Evolutionary conservation across 352 stramenopile genomes (phyloP).

Genomic region (Lagenidium giganteum): DNA sequence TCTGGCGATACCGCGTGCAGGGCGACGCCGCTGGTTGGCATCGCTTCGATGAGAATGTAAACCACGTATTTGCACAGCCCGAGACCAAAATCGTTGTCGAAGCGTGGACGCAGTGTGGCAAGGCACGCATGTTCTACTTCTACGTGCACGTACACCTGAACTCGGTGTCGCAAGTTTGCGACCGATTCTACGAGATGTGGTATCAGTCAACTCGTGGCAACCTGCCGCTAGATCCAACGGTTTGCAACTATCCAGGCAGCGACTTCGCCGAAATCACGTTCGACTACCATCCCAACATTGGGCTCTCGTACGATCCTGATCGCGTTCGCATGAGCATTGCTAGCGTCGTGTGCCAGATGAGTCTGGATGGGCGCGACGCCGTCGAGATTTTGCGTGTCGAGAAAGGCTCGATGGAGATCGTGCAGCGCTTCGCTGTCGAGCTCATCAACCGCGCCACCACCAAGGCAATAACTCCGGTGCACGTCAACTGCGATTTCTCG

Average conservation of each 20-base stretch:
- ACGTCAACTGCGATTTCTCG: slow-evolving; percentile 39
- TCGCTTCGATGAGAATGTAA: slow-evolving; percentile 7
- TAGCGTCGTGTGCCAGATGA: slow-evolving; percentile 33
- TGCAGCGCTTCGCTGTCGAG: slow-evolving; percentile 51
- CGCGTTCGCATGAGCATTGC: too few relatives aligned
- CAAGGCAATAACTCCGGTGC: slow-evolving; percentile 17
- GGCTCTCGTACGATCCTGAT: slow-evolving; percentile 1
- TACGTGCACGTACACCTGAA: slow-evolving; percentile 9
- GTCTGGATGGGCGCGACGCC: slow-evolving; percentile 18
- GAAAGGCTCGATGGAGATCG: slow-evolving; percentile 28
- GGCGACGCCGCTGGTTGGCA: slow-evolving; percentile 30
- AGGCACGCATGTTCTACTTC: slow-evolving; percentile 9
- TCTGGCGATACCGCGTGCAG: slow-evolving; percentile 56
- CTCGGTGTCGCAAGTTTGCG: slow-evolving; percentile 2
- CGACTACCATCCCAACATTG: slow-evolving; percentile 8
- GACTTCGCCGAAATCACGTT: slow-evolving; percentile 20
- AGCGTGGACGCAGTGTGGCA: slow-evolving; percentile 16
- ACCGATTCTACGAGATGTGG: slow-evolving; percentile 17
- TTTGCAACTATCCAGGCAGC: slow-evolving; percentile 12
- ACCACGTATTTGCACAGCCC: background rate
- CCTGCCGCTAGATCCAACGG: too few relatives aligned
- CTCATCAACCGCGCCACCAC: slow-evolving; percentile 39
- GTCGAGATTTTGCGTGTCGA: slow-evolving; percentile 29
- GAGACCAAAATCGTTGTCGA: slow-evolving; percentile 7
- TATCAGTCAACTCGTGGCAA: too few relatives aligned